These are phyloP conservation scores for Epichloe uncinata DNA, from an alignment of 2,329 filamentous ascomycete species.

Conservation along the genomic window DNA sequence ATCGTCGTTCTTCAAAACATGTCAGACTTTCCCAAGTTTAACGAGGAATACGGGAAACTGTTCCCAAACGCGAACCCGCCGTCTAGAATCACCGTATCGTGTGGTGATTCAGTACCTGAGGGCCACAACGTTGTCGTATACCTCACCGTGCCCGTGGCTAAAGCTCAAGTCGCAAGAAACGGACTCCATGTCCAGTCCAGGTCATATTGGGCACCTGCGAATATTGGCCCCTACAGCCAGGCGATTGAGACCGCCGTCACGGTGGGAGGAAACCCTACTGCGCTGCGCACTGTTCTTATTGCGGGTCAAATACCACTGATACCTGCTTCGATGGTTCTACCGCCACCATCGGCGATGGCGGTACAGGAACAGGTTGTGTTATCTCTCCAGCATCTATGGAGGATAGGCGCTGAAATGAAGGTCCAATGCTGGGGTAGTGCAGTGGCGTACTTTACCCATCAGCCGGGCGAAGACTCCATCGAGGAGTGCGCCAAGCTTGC, in stretches of 20 bases:
- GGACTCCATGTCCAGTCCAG: conserved; percentile 81
- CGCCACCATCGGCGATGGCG: conserved; percentile 21
- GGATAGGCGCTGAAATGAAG: conserved; percentile 59
- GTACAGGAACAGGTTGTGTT: conserved; percentile 51
- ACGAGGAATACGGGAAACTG: conserved; percentile 59
- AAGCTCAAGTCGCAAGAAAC: conserved; percentile 27
- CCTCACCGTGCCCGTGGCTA: conserved; percentile 25
- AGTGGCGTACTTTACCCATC: conserved; percentile 56
- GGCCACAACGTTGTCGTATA: conserved; percentile 48
- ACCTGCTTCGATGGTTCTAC: conserved; percentile 62
- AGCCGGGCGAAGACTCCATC: conserved; percentile 15
- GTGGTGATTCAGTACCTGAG: conserved; percentile 51
- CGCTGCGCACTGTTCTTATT: conserved; percentile 41
- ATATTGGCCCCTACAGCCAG: conserved; percentile 95
- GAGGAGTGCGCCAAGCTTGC: conserved; percentile 27
- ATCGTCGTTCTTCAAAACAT: conserved; percentile 66
- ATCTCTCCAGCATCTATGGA: conserved; percentile 78
- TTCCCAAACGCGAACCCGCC: conserved; percentile 74
- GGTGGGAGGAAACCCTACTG: conserved; percentile 6
- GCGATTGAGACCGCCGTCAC: conserved; percentile 45
- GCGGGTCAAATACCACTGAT: conserved; percentile 87
- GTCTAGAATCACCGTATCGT: conserved; percentile 70
- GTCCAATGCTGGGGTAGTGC: conserved; percentile 64
- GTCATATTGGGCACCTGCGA: conserved; percentile 95
- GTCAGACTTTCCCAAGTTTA: conserved; percentile 63